Percentiles rank a stretch among this genome's conserved stretches.
phyloP scores from a whole-genome alignment of 495 filamentous ascomycete species.

The Tuber calosporum region DNA sequence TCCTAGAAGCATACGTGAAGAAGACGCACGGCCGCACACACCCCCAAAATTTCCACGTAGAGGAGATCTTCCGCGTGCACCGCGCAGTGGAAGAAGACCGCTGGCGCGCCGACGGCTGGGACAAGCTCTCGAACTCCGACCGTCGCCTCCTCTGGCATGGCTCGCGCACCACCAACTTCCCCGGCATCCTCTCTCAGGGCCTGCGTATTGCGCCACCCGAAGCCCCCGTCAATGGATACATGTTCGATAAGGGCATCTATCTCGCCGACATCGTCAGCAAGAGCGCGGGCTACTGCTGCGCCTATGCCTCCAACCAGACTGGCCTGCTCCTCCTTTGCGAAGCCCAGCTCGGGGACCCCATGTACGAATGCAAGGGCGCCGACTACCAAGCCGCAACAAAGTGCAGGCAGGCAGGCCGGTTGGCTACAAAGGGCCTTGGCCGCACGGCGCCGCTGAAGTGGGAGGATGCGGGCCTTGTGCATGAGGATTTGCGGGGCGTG shows the following conservation, averaged over 20 bases:
- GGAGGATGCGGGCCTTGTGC: slow-evolving; percentile 66
- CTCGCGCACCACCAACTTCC: slow-evolving; percentile 68
- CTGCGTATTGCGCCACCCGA: slow-evolving; percentile 80
- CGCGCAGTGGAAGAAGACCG: slow-evolving; percentile 65
- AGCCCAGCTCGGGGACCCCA: slow-evolving; percentile 65
- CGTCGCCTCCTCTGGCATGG: slow-evolving; percentile 81
- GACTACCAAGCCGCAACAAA: slow-evolving; percentile 57
- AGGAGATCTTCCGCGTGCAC: slow-evolving; percentile 75
- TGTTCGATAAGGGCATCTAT: slow-evolving; percentile 87
- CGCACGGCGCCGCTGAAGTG: slow-evolving; percentile 55
- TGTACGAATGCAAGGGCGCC: slow-evolving; percentile 51
- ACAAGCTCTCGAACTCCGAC: slow-evolving; percentile 47
- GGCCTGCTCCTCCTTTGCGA: slow-evolving; percentile 67
- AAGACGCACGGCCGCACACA: slow-evolving; percentile 60
- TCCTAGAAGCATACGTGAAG: slow-evolving; percentile 59
- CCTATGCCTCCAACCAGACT: slow-evolving; percentile 45
- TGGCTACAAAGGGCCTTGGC: slow-evolving; percentile 64
- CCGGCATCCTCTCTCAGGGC: slow-evolving; percentile 75
- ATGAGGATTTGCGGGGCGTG: slow-evolving; percentile 57
- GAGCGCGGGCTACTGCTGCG: slow-evolving; percentile 68
- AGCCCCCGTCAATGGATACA: slow-evolving; percentile 69
- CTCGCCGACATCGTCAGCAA: slow-evolving; percentile 73
- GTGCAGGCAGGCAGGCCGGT: slow-evolving; percentile 53
- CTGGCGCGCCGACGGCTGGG: slow-evolving; percentile 53
- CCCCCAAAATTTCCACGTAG: slow-evolving; percentile 51